Evolutionary conservation across 2,329 filamentous ascomycete species (phyloP), one percentile per base, ranked within the genome.

Genomic region (Waltergamsia citrina): DNA sequence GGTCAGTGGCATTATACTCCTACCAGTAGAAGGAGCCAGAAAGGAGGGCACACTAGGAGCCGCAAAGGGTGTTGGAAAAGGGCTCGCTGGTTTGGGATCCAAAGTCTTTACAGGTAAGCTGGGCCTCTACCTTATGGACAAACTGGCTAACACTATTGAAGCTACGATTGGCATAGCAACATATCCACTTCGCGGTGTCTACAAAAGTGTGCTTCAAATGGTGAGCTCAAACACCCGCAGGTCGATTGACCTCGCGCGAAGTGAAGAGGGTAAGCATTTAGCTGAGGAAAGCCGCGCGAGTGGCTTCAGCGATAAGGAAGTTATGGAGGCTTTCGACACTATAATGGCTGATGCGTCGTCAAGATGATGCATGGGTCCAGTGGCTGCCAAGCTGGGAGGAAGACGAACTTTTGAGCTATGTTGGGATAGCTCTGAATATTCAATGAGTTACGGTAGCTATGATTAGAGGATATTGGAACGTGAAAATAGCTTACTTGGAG

Each of bases 21-120:
- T 14, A 16, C 33, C 33, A 9, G 5, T 29, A 4, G 11, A 11
- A 6, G 33, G 33, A 12, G 24, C 16, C 25, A 20, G 29, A 19
- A 11, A 21, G 2, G 24, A 29, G 7, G 33, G 33, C 9, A 26
- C 33, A 9, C 11, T 16, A 2, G 33, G 33, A 2, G 24, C 11
- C 4, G 33, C 25, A 5, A 35, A 29, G n/a, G 33, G 25, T n/a
- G 25, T 21, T 3, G 25, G 33, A n/a, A 28, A 28, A 16, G 26
- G 26, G 4, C 7, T 28, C n/a, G 26, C 26, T 15, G 24, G 24
- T 14, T 14, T 26, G 24, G 24, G 24, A 11, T 12, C 11, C 24
- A 26, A 26, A 12, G 24, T 26, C 24, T 26, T 26, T 14, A 26
- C 24, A 26, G 24, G 24, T 26, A 26, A 11, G 24, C 14, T n/a